Evolutionary conservation across 768 basidiomycete species (phyloP), one percentile per base, ranked within the genome.

Genomic region (Lactarius deliciosus): DNA sequence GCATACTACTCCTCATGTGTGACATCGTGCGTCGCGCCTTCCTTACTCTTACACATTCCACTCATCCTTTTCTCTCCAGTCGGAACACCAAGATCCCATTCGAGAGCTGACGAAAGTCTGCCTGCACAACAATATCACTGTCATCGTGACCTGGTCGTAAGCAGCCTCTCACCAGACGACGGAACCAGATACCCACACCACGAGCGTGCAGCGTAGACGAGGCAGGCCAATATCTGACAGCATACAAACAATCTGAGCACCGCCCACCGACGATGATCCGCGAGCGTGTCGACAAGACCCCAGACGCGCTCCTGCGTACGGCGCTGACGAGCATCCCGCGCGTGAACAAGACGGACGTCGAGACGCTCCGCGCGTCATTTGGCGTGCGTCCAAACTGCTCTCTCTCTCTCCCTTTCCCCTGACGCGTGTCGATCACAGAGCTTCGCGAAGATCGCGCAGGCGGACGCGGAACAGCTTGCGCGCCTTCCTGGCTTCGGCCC

Each of bases 261-360:
- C 95, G 91, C 72, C 86, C 94, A 11, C 95, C 96, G 9, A 89
- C 93, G 74, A 80, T 95, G 73, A 96, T 99, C 79, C 96, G 95
- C 76, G 97, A 98, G 75, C 89, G 94, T 54, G 81, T 92, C 34
- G 94, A 97, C 75, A 93, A 95, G 70, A 90, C 93, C 72, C 94
- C 97, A 73, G 78, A 83, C 69, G 86, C 94, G 9, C 83, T 94
- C 72, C 76, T 98, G 16, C 90, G 91, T 64, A 85, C 86, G 22
- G 84, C 92, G 1, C 81, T 99, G 32, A 98, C 96, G 1, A 87
- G 86, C 69, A 92, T 98, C 72, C 90, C 85, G 74, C 94, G 92
- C 71, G 93, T 99, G 68, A 98, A 98, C 78, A 97, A 96, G 81
- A 98, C 96, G 4, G 97, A 99, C 72, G 94, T 96, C 1, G 88